These are phyloP conservation scores for Lactarius trivialis DNA, from an alignment of 768 basidiomycete species.

Conservation along the genomic window DNA sequence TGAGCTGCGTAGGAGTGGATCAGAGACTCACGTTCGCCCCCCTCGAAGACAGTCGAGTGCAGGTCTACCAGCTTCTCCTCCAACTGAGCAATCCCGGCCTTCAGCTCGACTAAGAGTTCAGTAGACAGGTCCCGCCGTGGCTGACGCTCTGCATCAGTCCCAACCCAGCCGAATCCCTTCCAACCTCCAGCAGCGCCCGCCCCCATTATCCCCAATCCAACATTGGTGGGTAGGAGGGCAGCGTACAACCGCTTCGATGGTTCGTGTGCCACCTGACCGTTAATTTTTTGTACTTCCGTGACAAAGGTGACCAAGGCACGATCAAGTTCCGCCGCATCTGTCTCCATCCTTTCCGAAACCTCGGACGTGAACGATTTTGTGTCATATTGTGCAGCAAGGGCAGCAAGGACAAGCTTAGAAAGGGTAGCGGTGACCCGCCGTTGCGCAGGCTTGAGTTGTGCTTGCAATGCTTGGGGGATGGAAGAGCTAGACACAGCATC, in stretches of 20 bases:
- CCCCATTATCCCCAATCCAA: constrained; percentile 76
- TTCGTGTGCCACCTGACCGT: constrained; percentile 31
- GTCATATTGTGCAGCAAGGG: constrained; percentile 84
- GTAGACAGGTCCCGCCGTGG: constrained; percentile 39
- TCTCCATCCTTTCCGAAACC: constrained; percentile 63
- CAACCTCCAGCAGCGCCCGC: constrained; percentile 70
- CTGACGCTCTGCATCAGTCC: constrained; percentile 41
- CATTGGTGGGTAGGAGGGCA: constrained; percentile 50
- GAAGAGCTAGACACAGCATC: constrained; percentile 8
- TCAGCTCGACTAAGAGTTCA: constrained; percentile 51
- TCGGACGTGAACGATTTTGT: constrained; percentile 56
- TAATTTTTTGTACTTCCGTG: constrained; percentile 56
- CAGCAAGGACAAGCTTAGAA: constrained; percentile 82
- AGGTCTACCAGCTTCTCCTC: constrained; percentile 42
- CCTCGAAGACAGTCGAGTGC: constrained; percentile 23
- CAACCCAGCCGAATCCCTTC: constrained; percentile 83
- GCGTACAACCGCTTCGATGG: constrained; percentile 52
- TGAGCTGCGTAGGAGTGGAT: background rate
- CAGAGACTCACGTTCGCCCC: constrained; percentile 21
- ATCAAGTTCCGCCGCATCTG: constrained; percentile 71
- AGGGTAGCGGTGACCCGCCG: constrained; percentile 84
- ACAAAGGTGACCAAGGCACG: constrained; percentile 64
- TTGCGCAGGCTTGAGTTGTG: constrained; percentile 65
- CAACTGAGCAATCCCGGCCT: constrained; percentile 39
- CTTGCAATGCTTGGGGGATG: constrained; percentile 41